A percentile compares a stretch with the other conserved stretches of the same genome.
phyloP scores from a whole-genome alignment of 192 early-diverging fungal genomes.

The Paraglomus occultum region DNA sequence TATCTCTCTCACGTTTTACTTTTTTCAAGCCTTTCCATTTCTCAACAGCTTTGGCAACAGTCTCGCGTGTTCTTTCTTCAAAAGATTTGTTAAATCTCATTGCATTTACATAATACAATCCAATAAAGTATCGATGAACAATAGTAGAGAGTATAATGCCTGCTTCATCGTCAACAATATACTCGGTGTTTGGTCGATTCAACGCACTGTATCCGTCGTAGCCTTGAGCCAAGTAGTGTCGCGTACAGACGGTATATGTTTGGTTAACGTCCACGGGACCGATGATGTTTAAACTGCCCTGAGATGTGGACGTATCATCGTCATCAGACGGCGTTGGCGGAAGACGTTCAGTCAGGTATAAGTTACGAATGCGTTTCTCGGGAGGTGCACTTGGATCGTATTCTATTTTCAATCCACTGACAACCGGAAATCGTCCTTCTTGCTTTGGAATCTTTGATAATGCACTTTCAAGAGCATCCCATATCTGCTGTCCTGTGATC shows the following conservation, averaged over 20 bases:
- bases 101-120: conserved; percentile 60
- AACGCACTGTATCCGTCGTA: conserved; percentile 59
- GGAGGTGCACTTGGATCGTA: conserved; percentile 54
- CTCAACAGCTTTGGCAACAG: conserved; percentile 14
- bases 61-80: conserved; percentile 10
- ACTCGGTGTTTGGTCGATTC: conserved; percentile 37
- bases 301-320: conserved; percentile 32
- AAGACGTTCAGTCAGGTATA: conserved; percentile 26
- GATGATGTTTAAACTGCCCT: conserved; percentile 32
- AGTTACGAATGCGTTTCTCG: conserved; percentile 48
- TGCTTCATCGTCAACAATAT: conserved; percentile 60
- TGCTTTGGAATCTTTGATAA: conserved; percentile 66
- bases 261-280: conserved; percentile 48
- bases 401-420: conserved; percentile 59
- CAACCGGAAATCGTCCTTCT: conserved; percentile 68
- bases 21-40: conserved; percentile 24
- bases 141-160: conserved; percentile 57
- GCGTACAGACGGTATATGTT: conserved; percentile 53
- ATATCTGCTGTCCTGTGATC: conserved; percentile 60
- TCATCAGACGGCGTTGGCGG: conserved; percentile 24
- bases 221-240: conserved; percentile 61
- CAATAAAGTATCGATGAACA: conserved; percentile 55
- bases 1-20: conserved; percentile 11
- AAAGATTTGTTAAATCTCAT: conserved; percentile 39
- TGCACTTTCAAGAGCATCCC: conserved; percentile 61